Percentiles rank a stretch among this genome's conserved stretches.
phyloP scores from a whole-genome alignment of 1,284 basidiomycete genomes.

The Cystobasidium pallidum region DNA sequence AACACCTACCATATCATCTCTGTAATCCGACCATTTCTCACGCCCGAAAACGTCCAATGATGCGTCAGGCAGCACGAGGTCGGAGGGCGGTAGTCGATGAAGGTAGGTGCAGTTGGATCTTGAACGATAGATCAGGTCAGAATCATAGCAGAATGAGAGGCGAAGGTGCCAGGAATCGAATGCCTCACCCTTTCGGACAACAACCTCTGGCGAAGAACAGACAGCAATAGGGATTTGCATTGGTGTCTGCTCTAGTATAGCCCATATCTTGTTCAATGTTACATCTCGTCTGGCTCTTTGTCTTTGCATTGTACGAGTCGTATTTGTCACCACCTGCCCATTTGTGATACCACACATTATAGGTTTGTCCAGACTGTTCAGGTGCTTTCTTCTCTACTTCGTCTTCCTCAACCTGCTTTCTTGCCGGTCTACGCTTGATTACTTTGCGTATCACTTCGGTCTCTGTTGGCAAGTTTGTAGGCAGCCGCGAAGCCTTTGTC shows the following conservation, averaged over 20 bases:
- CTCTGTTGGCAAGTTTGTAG: conserved; percentile 22
- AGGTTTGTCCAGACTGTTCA: conserved; percentile 72
- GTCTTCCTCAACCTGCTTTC: conserved; percentile 65
- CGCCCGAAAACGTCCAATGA: conserved; percentile 96
- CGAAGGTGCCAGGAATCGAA: background rate
- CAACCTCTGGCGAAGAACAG: conserved; percentile 95
- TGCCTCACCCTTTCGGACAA: conserved; percentile 80
- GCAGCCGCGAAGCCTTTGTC: conserved; percentile 15
- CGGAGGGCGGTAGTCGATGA: conserved; percentile 78
- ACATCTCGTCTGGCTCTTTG: conserved; percentile 87
- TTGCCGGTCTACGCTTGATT: conserved; percentile 53
- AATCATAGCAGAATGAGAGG: background rate
- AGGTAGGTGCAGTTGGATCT: conserved; percentile 82
- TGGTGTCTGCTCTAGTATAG: conserved; percentile 88
- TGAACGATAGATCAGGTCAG: background rate
- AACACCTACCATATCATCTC: conserved; percentile 80
- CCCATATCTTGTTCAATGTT: conserved; percentile 86
- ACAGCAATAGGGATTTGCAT: conserved; percentile 87
- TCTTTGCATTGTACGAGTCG: conserved; percentile 92
- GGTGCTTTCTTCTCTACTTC: conserved; percentile 85
- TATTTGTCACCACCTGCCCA: conserved; percentile 93
- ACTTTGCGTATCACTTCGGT: conserved; percentile 17
- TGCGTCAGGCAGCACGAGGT: conserved; percentile 74
- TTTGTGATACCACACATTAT: conserved; percentile 99
- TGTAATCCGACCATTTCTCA: conserved; percentile 95